These are phyloP conservation scores for Hypericum androsaemum DNA, from an alignment of 345 rosid genomes.

Conservation along the genomic window DNA sequence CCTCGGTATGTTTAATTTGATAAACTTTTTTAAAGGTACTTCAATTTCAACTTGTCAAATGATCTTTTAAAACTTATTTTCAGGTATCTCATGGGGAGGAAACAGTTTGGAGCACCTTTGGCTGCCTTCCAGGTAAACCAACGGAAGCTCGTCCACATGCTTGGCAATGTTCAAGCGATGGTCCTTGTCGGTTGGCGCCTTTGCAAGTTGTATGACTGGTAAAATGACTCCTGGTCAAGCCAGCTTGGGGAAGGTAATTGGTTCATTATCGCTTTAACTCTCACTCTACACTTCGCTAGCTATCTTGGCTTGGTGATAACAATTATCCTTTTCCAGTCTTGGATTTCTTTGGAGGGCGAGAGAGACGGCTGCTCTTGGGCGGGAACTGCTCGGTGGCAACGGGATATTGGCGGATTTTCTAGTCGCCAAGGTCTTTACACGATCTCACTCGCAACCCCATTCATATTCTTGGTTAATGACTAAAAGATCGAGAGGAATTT, in stretches of 20 bases:
- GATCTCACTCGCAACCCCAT: background rate
- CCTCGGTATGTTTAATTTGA: background rate
- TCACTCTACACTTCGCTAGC: background rate
- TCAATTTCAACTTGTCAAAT: too few species aligned
- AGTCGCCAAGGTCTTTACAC: constrained; percentile 67
- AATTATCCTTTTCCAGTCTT: constrained; percentile 41
- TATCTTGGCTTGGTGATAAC: background rate
- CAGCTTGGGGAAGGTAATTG: constrained; percentile 66
- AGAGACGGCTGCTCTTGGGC: constrained; percentile 71
- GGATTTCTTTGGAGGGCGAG: constrained; percentile 73
- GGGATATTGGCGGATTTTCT: constrained; percentile 78
- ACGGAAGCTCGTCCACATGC: constrained; percentile 79
- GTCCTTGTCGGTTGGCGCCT: too few species aligned
- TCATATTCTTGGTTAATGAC: background rate
- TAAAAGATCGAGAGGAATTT: background rate
- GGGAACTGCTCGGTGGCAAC: constrained; percentile 92
- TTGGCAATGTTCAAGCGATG: constrained; percentile 91
- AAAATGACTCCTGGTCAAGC: too few species aligned
- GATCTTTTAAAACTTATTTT: constrained; percentile 4
- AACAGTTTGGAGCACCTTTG: constrained; percentile 94
- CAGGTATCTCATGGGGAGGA: constrained; percentile 86
- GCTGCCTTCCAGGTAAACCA: constrained; percentile 90
- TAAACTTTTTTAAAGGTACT: too few species aligned
- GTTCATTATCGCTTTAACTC: background rate
- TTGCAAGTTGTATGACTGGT: constrained; percentile 85